Evolutionary conservation across 352 stramenopile species (phyloP), one percentile per base, ranked within the genome.

Genomic region (Ophiocytium majus): DNA sequence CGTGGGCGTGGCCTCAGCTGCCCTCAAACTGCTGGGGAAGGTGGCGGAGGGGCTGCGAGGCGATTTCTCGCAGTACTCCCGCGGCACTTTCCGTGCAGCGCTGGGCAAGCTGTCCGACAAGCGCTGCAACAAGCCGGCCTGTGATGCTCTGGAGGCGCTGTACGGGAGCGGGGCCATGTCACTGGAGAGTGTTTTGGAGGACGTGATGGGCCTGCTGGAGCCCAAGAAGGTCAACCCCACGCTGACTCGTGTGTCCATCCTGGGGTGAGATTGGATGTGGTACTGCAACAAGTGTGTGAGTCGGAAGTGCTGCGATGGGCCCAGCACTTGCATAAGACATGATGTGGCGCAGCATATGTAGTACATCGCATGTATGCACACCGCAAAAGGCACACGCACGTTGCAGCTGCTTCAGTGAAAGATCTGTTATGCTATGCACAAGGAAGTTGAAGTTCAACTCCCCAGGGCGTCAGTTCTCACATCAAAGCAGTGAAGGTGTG

Each of bases 101-200:
- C 66, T 85, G 37, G 37, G 63, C n/a, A 89, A 89, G 63, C 76
- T 89, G 23, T 79, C 82, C 76, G 85, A 89, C 66, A 89, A 89
- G 82, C 87, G 87, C 34, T 89, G 85, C 64, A 80, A 71, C 19
- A 74, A 50, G 31, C 49, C 64, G 31, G 75, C 87, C 28, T 84
- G 85, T 57, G 81, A 79, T 32, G 83, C 81, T 50, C 85, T 89
- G 63, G 85, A 89, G 76, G 81, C 79, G 63, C 43, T 89, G 10
- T 89, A 89, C 79, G 80, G 79, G 1, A 84, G 83, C 37, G n/a
- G n/a, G n/a, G 78, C 85, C 28, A 23, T 86, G 50, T 74, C 85
- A 57, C 74, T 89, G 34, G 85, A 89, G 43, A 63, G 82, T 57
- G 85, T 86, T 63, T 19, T 86, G 10, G 85, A 89, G 17, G 85